These are phyloP conservation scores for Trichoderma sp. DNA, from an alignment of 2,329 filamentous ascomycete species.

Conservation along the genomic window DNA sequence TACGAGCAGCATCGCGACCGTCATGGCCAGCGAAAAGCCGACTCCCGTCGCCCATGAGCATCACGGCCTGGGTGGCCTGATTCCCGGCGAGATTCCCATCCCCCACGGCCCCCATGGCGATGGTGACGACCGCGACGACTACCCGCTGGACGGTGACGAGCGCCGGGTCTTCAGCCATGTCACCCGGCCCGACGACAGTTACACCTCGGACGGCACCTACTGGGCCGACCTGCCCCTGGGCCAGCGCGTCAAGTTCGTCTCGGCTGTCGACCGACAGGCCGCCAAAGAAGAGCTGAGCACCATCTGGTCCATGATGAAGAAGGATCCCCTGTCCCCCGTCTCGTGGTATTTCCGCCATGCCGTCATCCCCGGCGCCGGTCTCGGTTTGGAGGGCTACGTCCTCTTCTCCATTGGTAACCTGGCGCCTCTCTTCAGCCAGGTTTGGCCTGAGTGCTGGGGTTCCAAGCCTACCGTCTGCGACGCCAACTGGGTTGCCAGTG, in stretches of 20 bases:
- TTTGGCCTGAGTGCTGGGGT: constrained; percentile 79
- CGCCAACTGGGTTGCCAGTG: constrained; percentile 76
- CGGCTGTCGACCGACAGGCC: constrained; percentile 71
- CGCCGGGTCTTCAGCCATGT: constrained; percentile 72
- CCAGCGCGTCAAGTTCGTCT: constrained; percentile 75
- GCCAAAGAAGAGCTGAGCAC: constrained; percentile 64
- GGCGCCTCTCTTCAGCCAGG: constrained; percentile 74
- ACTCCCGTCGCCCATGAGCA: constrained; percentile 6
- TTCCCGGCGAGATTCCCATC: constrained; percentile 57
- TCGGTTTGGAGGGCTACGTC: constrained; percentile 92
- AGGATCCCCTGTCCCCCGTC: constrained; percentile 82
- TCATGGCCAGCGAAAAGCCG: constrained; percentile 17
- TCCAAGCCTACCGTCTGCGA: constrained; percentile 61
- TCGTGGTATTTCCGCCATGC: constrained; percentile 87
- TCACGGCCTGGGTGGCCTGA: constrained; percentile 31
- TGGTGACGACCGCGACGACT: constrained; percentile 54
- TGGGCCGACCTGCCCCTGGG: constrained; percentile 83
- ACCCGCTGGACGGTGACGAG: constrained; percentile 50
- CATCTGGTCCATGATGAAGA: constrained; percentile 80
- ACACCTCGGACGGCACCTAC: constrained; percentile 79
- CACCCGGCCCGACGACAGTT: constrained; percentile 86
- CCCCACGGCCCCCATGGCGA: constrained; percentile 54
- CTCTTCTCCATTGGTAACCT: constrained; percentile 97
- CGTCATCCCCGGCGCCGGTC: constrained; percentile 87
- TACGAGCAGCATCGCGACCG: background rate